These are phyloP conservation scores for Geranium incanum DNA, from an alignment of 441 rosid species.

Conservation along the genomic window DNA sequence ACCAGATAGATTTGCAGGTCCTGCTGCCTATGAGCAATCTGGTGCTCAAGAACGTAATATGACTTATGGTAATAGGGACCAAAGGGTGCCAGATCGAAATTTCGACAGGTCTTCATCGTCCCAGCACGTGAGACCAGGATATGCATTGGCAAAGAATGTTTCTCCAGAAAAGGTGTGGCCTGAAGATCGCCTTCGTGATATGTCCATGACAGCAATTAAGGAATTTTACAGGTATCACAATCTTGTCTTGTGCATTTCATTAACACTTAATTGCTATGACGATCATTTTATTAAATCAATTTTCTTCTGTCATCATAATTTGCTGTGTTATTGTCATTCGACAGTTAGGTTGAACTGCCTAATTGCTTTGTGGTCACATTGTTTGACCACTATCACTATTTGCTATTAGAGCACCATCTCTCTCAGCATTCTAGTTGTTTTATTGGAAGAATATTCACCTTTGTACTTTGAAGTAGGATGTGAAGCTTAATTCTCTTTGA, in stretches of 20 bases:
- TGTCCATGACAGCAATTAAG: constrained; percentile 72
- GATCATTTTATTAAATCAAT: neutral
- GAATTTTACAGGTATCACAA: constrained; percentile 78
- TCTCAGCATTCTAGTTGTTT: too few relatives aligned
- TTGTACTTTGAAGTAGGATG: neutral
- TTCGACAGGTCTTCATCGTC: constrained; percentile 44
- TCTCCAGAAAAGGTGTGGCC: constrained; percentile 46
- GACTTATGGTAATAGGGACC: constrained; percentile 49
- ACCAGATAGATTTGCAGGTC: constrained; percentile 45
- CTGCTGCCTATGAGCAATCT: constrained; percentile 41
- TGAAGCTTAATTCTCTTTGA: too few relatives aligned
- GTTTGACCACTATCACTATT: neutral
- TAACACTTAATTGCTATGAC: constrained; percentile 13
- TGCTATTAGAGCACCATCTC: too few relatives aligned
- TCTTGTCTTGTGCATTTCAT: constrained; percentile 13
- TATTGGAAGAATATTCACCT: neutral
- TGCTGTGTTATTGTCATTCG: neutral
- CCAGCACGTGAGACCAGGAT: constrained; percentile 34
- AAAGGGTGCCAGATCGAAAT: constrained; percentile 35
- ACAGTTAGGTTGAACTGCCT: neutral
- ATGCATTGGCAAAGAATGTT: constrained; percentile 31
- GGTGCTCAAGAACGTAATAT: constrained; percentile 47
- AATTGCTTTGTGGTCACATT: neutral
- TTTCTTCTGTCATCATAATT: neutral
- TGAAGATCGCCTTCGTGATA: constrained; percentile 51